Base-by-base conservation (phyloP, 371 early-diverging fungal species). In the Mucor saturninus region DNA sequence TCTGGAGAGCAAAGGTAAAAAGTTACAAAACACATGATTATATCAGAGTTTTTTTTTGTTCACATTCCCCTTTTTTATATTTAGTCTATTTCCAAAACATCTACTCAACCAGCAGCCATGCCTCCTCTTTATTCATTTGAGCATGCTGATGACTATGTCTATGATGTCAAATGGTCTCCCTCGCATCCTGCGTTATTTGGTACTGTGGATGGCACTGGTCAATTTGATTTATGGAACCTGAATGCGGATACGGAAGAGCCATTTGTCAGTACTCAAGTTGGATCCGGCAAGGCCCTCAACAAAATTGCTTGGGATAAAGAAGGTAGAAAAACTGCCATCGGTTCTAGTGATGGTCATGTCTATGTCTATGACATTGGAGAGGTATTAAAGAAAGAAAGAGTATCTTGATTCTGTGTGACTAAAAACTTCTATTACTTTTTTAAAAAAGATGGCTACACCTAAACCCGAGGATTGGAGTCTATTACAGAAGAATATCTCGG, bases 161-260 rank as follows among this genome's bases (percentile, higher is more conserved):
- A 91, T 68, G 98, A 98, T 73, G 96, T 92, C 7, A 89, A 91
- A 70, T 98, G 98, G 98, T 95, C 94, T 13, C 98, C 98, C 4
- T 76, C 82, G 7, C 97, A 97, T 71, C 98, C 98, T 28, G 89
- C 96, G 0, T 65, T 97, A 56, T 97, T 98, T 80, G 98, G 89
- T 8, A 84, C 93, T 0, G 96, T 92, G 4, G 97, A 97, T 68
- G 98, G 95, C 11, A 85, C 86, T 6, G 98, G 98, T 7, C 85
- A 87, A 54, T 88, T 98, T 72, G 89, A 91, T 67, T 68, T 98
- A 37, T 97, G 94, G 91, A 93, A 98, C 67, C 72, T 98, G 71
- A 97, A 95, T 75, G 76, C 79, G 5, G 95, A 97, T 59, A 85
- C 87, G 6, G 96, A 98, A 76, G 87, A 90, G 26, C 91, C 93